Evolutionary conservation across 352 stramenopile genomes (phyloP).

Genomic region (Blastocystis sp.): DNA sequence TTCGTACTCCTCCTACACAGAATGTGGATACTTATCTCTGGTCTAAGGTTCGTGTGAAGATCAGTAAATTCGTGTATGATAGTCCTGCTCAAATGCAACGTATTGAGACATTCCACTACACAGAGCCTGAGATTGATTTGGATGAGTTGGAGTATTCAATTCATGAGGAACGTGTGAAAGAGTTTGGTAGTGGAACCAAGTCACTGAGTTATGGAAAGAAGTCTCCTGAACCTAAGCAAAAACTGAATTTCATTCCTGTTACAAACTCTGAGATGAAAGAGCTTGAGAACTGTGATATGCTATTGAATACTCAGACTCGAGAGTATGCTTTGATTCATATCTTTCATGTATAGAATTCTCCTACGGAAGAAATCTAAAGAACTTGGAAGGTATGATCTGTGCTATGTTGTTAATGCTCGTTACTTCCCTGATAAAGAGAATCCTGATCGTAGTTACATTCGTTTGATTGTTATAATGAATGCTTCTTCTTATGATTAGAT

Average conservation of each 20-base stretch:
- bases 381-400: constrained; percentile 22
- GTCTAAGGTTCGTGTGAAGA: constrained; percentile 36
- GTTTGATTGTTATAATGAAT: background rate
- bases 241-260: background rate
- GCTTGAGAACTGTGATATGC: constrained; percentile 6
- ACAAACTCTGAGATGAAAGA: constrained; percentile 51
- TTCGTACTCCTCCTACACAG: background rate
- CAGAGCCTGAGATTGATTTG: constrained; percentile 8
- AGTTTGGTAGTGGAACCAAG: background rate
- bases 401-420: constrained; percentile 45
- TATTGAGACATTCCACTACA: constrained; percentile 13
- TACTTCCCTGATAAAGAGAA: constrained; percentile 31
- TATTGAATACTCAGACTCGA: constrained; percentile 44
- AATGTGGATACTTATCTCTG: constrained; percentile 52
- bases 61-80: constrained; percentile 38
- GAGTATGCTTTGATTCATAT: background rate
- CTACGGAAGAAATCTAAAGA: constrained; percentile 52
- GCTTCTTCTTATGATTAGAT: background rate
- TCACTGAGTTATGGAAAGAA: background rate
- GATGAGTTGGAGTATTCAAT: constrained; percentile 3
- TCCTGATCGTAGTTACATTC: constrained; percentile 11
- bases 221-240: background rate
- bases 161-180: background rate
- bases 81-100: background rate
- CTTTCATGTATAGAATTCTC: background rate